Percentiles rank a stretch among this genome's conserved stretches.
Conservation (phyloP, 192 early-diverging fungal genomes). For the Mycoemilia scoparia region DNA sequence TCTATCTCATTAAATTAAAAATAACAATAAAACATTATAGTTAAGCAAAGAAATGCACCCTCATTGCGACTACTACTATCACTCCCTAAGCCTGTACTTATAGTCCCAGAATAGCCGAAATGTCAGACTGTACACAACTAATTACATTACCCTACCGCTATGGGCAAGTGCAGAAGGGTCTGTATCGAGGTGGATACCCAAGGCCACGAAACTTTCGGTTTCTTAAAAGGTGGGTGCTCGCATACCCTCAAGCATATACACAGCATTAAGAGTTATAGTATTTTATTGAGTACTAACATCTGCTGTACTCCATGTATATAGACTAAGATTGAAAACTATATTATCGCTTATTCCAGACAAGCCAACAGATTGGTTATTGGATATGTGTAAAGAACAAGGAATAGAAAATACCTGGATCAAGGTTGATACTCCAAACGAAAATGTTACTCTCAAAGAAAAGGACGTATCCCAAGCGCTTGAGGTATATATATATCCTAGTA, state of each 20-base stretch:
- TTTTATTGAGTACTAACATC: neutral
- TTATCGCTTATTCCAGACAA: conserved; percentile 68
- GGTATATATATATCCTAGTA: conserved; percentile 6
- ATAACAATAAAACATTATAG: too few relatives aligned
- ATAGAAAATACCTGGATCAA: conserved; percentile 50
- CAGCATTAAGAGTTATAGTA: neutral
- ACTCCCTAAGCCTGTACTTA: too few relatives aligned
- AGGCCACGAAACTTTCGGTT: conserved; percentile 73
- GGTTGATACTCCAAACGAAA: conserved; percentile 74
- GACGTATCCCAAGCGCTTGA: conserved; percentile 48
- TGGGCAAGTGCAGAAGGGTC: conserved; percentile 60
- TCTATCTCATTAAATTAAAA: too few relatives aligned
- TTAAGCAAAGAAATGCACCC: too few relatives aligned
- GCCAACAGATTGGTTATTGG: conserved; percentile 34
- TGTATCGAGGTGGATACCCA: conserved; percentile 80
- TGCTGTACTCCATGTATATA: conserved; percentile 1
- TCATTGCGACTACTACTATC: too few relatives aligned
- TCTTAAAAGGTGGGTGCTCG: conserved; percentile 40
- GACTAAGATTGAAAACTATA: conserved; percentile 58
- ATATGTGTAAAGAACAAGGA: conserved; percentile 41
- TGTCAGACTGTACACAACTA: conserved; percentile 20
- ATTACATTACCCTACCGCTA: conserved; percentile 72
- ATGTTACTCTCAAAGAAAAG: conserved; percentile 60
- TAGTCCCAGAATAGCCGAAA: too few relatives aligned
- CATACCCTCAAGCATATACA: neutral